A percentile compares a stretch with the other conserved stretches of the same genome.
Evolutionary conservation across 306 rosid species (phyloP).

Genomic region (Coriaria nepalensis): DNA sequence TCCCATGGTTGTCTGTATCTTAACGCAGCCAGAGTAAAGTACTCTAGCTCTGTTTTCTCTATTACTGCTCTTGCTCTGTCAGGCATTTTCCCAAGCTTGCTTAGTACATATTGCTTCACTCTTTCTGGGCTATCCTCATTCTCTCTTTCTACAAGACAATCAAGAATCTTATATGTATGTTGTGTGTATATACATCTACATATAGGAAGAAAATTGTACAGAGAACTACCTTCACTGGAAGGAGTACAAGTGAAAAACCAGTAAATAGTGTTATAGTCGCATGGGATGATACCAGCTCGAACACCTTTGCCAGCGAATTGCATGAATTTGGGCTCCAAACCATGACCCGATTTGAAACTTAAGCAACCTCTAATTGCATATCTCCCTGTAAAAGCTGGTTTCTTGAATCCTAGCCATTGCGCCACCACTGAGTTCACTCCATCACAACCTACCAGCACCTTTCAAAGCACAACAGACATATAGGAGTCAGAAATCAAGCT

Average conservation of each 20-base stretch:
- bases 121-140: constrained; percentile 10
- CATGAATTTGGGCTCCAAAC: constrained; percentile 9
- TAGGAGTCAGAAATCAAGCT: too few species aligned
- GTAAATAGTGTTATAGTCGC: constrained; percentile 8
- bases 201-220: too few species aligned
- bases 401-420: constrained; percentile 12
- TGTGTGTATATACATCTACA: too few species aligned
- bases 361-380: constrained; percentile 10
- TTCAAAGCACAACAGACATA: neutral
- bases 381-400: constrained; percentile 14
- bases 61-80: constrained; percentile 9
- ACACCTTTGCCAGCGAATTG: constrained; percentile 17
- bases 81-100: constrained; percentile 19
- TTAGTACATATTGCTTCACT: constrained; percentile 16
- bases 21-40: constrained; percentile 17
- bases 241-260: constrained; percentile 24
- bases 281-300: constrained; percentile 19
- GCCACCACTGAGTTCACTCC: constrained; percentile 16
- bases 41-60: constrained; percentile 12
- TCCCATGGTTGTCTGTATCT: constrained; percentile 44
- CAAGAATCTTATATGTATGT: too few species aligned
- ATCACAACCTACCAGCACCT: constrained; percentile 15
- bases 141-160: constrained; percentile 18
- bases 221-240: constrained; percentile 9
- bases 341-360: constrained; percentile 5